Percentiles rank a stretch among this genome's conserved stretches.
phyloP scores from a whole-genome alignment of 192 early-diverging fungal genomes.

The Umbelopsis sp. region DNA sequence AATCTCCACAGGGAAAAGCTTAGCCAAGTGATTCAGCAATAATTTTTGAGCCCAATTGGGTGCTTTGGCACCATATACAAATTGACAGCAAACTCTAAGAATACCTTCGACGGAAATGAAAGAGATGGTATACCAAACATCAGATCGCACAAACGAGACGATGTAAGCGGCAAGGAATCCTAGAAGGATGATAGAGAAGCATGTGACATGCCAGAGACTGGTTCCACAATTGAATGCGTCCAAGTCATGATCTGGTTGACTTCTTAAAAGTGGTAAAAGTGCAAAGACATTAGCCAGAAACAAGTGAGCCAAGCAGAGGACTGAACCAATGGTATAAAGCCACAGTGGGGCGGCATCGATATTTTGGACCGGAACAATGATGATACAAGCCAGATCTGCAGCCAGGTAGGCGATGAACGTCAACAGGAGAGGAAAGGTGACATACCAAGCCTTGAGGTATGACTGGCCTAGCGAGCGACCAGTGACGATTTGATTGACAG shows the following conservation, averaged over 20 bases:
- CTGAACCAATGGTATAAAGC: constrained; percentile 2
- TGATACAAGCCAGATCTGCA: constrained; percentile 9
- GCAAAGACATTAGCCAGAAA: constrained; percentile 2
- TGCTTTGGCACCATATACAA: constrained; percentile 17
- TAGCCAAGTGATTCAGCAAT: not conserved
- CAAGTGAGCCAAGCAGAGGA: constrained; percentile 2
- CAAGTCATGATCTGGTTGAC: constrained; percentile 2
- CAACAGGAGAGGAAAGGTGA: not conserved
- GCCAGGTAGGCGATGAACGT: constrained; percentile 6
- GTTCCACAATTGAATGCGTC: constrained; percentile 17
- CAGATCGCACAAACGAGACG: constrained; percentile 9
- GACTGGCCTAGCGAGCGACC: constrained; percentile 1
- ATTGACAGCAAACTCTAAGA: constrained; percentile 12
- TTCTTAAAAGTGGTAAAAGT: not conserved
- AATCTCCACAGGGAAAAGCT: constrained; percentile 8
- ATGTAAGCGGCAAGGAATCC: constrained; percentile 6
- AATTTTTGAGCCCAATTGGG: constrained; percentile 12
- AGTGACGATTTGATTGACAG: constrained; percentile 10
- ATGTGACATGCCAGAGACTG: constrained; percentile 7
- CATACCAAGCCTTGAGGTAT: not conserved
- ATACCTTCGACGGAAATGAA: constrained; percentile 14
- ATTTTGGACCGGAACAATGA: constrained; percentile 1
- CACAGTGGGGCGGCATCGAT: constrained; percentile 11
- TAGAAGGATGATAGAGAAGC: not conserved
- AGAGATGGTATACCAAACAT: constrained; percentile 17